Percentiles rank a stretch among this genome's conserved stretches.
These are phyloP conservation scores for Exophiala sp. DNA, from an alignment of 2,329 filamentous ascomycete genomes.

Conservation along the genomic window DNA sequence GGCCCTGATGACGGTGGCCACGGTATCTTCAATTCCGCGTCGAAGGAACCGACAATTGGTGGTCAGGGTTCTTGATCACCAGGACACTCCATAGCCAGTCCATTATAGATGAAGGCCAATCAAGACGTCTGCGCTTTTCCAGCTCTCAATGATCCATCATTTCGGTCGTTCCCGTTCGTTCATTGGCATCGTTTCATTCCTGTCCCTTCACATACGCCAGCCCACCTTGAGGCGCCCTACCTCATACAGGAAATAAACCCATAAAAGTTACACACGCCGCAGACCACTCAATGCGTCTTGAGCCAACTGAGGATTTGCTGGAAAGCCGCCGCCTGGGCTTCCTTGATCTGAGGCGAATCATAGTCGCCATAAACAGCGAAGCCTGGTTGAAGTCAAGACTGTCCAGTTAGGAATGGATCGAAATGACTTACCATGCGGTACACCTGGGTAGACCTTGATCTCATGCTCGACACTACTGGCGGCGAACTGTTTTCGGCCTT, in stretches of 20 bases:
- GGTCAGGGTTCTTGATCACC: neutral
- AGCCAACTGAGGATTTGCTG: constrained; percentile 28
- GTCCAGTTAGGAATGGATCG: neutral
- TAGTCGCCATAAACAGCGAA: constrained; percentile 30
- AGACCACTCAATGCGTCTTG: constrained; percentile 14
- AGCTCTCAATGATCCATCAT: neutral
- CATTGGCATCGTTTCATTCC: constrained; percentile 11
- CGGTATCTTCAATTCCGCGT: constrained; percentile 5
- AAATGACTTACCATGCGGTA: constrained; percentile 27
- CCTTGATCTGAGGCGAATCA: constrained; percentile 24
- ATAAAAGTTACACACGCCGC: neutral
- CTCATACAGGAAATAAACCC: neutral
- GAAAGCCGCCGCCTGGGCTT: constrained; percentile 26
- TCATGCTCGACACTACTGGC: constrained; percentile 26
- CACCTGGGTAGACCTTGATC: constrained; percentile 26
- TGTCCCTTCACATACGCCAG: neutral
- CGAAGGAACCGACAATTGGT: constrained; percentile 7
- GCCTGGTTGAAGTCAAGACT: constrained; percentile 7
- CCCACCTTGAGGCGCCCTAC: neutral
- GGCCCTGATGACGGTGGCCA: neutral
- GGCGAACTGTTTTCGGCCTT: constrained; percentile 27
- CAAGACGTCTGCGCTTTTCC: neutral
- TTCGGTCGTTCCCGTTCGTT: neutral
- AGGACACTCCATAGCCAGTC: neutral
- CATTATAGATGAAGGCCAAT: constrained; percentile 5